A percentile compares a stretch with the other conserved stretches of the same genome.
Conservation (phyloP, 2,329 filamentous ascomycete genomes). For the Rhynchosporium agropyri region DNA sequence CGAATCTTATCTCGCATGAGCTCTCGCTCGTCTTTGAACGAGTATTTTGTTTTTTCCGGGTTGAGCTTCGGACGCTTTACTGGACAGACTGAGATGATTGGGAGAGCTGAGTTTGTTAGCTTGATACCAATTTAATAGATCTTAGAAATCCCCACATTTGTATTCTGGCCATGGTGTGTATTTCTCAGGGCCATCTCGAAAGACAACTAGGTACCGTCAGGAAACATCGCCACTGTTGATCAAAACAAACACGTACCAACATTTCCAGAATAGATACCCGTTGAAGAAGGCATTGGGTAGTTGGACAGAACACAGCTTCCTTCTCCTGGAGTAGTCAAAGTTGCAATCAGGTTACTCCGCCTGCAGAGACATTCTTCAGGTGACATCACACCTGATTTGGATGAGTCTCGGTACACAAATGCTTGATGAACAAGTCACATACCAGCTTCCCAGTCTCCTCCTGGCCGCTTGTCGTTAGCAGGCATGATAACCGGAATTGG, state of each 20-base stretch:
- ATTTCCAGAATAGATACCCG: conserved; percentile 69
- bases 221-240: background rate
- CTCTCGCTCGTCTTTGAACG: conserved; percentile 70
- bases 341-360: conserved; percentile 72
- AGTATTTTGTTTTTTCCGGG: conserved; percentile 67
- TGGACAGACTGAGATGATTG: conserved; percentile 74
- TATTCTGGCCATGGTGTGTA: conserved; percentile 62
- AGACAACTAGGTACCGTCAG: conserved; percentile 57
- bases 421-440: conserved; percentile 33
- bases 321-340: conserved; percentile 63
- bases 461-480: conserved; percentile 75
- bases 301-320: conserved; percentile 52
- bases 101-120: conserved; percentile 49
- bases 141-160: conserved; percentile 38
- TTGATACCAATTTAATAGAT: background rate
- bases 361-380: conserved; percentile 75
- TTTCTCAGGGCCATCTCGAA: conserved; percentile 65
- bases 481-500: conserved; percentile 44
- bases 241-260: conserved; percentile 56
- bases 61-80: conserved; percentile 74
- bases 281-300: conserved; percentile 72
- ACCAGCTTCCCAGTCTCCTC: conserved; percentile 78
- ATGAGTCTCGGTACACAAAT: conserved; percentile 16
- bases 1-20: conserved; percentile 75
- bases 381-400: conserved; percentile 53